Conservation (phyloP, 768 basidiomycete genomes). For the Lentinula detonsa region DNA sequence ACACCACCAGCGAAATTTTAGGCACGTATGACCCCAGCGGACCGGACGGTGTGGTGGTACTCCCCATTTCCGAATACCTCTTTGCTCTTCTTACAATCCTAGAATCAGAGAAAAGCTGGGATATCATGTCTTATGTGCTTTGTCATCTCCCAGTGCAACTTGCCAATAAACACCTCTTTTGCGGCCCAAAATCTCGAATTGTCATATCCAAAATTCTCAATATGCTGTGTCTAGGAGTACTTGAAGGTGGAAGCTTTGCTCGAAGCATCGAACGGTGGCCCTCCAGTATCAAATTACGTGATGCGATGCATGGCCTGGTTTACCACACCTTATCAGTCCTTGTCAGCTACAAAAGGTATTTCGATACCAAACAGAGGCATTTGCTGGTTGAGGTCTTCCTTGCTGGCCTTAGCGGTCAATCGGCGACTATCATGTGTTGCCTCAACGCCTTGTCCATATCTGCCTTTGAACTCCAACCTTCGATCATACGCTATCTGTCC, state of each 20-base stretch:
- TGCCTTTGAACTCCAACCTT: constrained; percentile 80
- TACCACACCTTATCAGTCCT: constrained; percentile 86
- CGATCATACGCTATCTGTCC: constrained; percentile 69
- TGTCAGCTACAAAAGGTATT: constrained; percentile 79
- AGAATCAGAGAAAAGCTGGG: constrained; percentile 81
- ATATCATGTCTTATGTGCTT: constrained; percentile 85
- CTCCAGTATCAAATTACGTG: constrained; percentile 56
- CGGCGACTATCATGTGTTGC: constrained; percentile 80
- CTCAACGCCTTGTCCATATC: constrained; percentile 84
- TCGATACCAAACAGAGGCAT: constrained; percentile 62
- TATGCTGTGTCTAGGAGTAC: constrained; percentile 62
- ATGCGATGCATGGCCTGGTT: constrained; percentile 75
- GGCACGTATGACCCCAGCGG: constrained; percentile 56
- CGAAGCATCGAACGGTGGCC: constrained; percentile 56
- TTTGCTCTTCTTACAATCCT: constrained; percentile 56
- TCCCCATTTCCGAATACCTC: constrained; percentile 78
- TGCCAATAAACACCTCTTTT: constrained; percentile 94
- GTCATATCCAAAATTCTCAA: constrained; percentile 58
- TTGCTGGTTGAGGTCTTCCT: constrained; percentile 70
- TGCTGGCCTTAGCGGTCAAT: constrained; percentile 61
- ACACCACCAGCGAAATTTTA: constrained; percentile 63
- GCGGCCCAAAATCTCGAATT: constrained; percentile 73
- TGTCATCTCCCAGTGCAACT: constrained; percentile 89
- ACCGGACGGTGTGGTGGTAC: constrained; percentile 35
- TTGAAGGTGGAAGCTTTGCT: constrained; percentile 46